A percentile compares a stretch with the other conserved stretches of the same genome.
Conservation (phyloP, 2,329 filamentous ascomycete genomes). For the Xylariaceae sp. region DNA sequence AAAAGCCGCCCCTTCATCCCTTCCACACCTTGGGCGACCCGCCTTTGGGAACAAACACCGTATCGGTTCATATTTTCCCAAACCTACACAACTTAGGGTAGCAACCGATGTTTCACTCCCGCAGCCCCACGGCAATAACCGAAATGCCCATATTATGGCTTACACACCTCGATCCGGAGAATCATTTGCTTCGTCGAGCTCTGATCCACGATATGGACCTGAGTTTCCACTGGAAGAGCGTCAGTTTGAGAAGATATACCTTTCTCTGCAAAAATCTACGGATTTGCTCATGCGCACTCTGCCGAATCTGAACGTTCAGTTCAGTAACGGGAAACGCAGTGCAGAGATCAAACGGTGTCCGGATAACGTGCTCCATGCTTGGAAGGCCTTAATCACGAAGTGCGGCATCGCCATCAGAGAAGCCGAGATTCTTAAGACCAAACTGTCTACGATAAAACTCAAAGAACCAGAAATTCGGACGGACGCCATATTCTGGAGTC, state of each 20-base stretch:
- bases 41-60: slow-evolving; percentile 35
- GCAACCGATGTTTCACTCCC: slow-evolving; percentile 49
- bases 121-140: slow-evolving; percentile 45
- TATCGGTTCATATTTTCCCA: slow-evolving; percentile 39
- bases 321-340: slow-evolving; percentile 57
- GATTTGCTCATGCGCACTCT: slow-evolving; percentile 68
- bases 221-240: slow-evolving; percentile 73
- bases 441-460: slow-evolving; percentile 74
- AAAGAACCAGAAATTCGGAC: slow-evolving; percentile 74
- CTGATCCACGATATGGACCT: slow-evolving; percentile 46
- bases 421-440: slow-evolving; percentile 64
- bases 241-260: slow-evolving; percentile 76
- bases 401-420: slow-evolving; percentile 66
- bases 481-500: slow-evolving; percentile 56
- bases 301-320: slow-evolving; percentile 63
- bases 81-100: slow-evolving; percentile 51
- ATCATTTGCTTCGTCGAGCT: slow-evolving; percentile 60
- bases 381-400: slow-evolving; percentile 66
- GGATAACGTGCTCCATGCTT: slow-evolving; percentile 57
- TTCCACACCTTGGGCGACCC: slow-evolving; percentile 37
- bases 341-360: slow-evolving; percentile 56
- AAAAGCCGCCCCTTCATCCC: slow-evolving; percentile 48
- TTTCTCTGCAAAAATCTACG: slow-evolving; percentile 67
- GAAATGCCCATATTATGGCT: slow-evolving; percentile 49
- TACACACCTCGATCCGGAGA: slow-evolving; percentile 80